phyloP scores from a whole-genome alignment of 371 early-diverging fungal genomes.

The Smittium culicis region DNA sequence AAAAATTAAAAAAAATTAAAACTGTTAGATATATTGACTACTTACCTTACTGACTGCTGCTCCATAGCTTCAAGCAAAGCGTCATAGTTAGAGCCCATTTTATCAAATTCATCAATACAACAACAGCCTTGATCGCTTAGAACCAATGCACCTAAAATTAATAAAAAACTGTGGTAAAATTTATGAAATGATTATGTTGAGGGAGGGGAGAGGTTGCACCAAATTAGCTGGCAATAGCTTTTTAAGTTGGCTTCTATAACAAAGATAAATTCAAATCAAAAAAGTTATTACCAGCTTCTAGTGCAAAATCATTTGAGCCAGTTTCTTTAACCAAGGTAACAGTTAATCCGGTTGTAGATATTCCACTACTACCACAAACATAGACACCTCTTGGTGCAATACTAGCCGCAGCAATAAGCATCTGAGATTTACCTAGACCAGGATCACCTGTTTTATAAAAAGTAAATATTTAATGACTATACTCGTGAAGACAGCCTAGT shows the following conservation, averaged over 20 bases:
- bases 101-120: constrained; percentile 54
- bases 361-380: constrained; percentile 47
- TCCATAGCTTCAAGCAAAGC: constrained; percentile 59
- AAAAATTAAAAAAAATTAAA: no score
- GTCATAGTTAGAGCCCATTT: constrained; percentile 38
- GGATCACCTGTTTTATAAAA: constrained; percentile 39
- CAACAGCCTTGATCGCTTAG: constrained; percentile 48
- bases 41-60: constrained; percentile 42
- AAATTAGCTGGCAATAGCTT: no score
- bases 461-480: background rate
- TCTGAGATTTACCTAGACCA: constrained; percentile 49
- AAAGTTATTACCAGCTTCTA: constrained; percentile 44
- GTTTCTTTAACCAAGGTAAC: constrained; percentile 59
- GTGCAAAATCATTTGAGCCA: constrained; percentile 56
- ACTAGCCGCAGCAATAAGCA: constrained; percentile 35
- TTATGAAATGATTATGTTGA: no score
- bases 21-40: no score
- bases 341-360: constrained; percentile 62
- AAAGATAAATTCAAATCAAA: background rate
- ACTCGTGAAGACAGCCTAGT: no score
- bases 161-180: no score
- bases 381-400: constrained; percentile 46
- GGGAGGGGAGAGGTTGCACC: no score
- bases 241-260: background rate
- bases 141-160: constrained; percentile 32